Evolutionary conservation across 1,284 basidiomycete species (phyloP).

Genomic region (Xerocomus minutiporus): DNA sequence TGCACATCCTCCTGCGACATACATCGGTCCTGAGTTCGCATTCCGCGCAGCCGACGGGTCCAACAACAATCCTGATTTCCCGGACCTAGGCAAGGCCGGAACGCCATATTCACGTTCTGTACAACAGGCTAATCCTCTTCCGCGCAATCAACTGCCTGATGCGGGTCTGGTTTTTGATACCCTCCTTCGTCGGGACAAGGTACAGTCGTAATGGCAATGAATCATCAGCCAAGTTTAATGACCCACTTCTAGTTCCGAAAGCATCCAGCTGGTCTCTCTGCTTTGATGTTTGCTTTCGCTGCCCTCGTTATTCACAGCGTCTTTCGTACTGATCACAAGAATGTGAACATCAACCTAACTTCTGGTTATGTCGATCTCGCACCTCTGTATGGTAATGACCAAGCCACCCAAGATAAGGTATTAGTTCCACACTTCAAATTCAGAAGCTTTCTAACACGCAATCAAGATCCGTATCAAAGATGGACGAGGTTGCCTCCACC

Average conservation of each 20-base stretch:
- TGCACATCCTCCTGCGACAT: constrained; percentile 67
- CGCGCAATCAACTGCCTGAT: constrained; percentile 67
- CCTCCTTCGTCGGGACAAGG: constrained; percentile 33
- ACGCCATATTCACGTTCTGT: constrained; percentile 76
- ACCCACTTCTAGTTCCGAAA: constrained; percentile 50
- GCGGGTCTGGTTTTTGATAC: constrained; percentile 75
- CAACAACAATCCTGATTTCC: constrained; percentile 66
- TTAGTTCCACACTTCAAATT: background rate
- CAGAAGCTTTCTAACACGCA: constrained; percentile 6
- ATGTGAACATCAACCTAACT: constrained; percentile 75
- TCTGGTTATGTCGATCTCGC: constrained; percentile 84
- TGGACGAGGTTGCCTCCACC: constrained; percentile 62
- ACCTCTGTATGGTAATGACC: constrained; percentile 71
- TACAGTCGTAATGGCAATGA: constrained; percentile 2
- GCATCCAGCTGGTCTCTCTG: constrained; percentile 75
- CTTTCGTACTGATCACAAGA: constrained; percentile 66
- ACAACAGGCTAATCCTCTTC: constrained; percentile 62
- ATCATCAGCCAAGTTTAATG: background rate
- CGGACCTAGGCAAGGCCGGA: constrained; percentile 70
- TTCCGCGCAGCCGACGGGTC: constrained; percentile 73
- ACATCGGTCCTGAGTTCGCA: constrained; percentile 55
- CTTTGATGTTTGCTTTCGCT: constrained; percentile 78
- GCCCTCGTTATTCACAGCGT: constrained; percentile 79
- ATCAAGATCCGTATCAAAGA: constrained; percentile 44
- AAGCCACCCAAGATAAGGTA: constrained; percentile 58